These are phyloP conservation scores for Nothopassalora personata DNA, from an alignment of 2,329 filamentous ascomycete genomes.

Conservation along the genomic window DNA sequence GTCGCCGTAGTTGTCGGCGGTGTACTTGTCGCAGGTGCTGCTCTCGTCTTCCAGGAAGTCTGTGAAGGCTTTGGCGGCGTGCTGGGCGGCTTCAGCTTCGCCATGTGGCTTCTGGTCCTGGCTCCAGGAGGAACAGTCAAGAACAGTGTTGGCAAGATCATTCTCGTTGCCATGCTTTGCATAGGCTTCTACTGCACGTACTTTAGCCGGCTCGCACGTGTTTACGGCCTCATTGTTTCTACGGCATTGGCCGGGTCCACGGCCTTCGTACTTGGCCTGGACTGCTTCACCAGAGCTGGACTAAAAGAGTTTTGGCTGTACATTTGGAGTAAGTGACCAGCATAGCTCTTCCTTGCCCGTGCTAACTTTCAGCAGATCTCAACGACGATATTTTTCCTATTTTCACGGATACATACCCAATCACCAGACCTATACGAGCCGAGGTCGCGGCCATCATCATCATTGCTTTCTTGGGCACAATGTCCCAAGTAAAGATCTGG, in stretches of 20 bases:
- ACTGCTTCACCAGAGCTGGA: constrained; percentile 84
- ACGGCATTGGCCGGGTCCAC: constrained; percentile 81
- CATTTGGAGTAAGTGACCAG: constrained; percentile 61
- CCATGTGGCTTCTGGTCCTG: constrained; percentile 85
- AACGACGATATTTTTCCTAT: constrained; percentile 77
- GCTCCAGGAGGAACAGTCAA: constrained; percentile 69
- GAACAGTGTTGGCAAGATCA: constrained; percentile 57
- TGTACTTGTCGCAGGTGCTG: constrained; percentile 64
- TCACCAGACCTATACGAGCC: constrained; percentile 79
- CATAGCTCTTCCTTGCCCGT: constrained; percentile 3
- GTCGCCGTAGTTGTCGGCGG: constrained; percentile 72
- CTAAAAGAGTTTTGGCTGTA: constrained; percentile 96
- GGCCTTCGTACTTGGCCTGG: constrained; percentile 72
- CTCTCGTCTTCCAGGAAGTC: constrained; percentile 76
- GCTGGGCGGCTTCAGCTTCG: constrained; percentile 77
- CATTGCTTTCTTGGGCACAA: constrained; percentile 66
- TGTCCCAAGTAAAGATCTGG: constrained; percentile 85
- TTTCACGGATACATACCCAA: constrained; percentile 69
- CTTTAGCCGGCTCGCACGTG: constrained; percentile 70
- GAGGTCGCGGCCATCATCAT: constrained; percentile 76
- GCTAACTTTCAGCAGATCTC: constrained; percentile 45
- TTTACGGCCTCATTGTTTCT: constrained; percentile 68
- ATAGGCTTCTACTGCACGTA: constrained; percentile 66
- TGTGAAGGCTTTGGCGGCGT: constrained; percentile 80
- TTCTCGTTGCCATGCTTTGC: constrained; percentile 71